A percentile compares a stretch with the other conserved stretches of the same genome.
Conservation (phyloP, 2,329 filamentous ascomycete genomes). For the Sporothrix globosa region DNA sequence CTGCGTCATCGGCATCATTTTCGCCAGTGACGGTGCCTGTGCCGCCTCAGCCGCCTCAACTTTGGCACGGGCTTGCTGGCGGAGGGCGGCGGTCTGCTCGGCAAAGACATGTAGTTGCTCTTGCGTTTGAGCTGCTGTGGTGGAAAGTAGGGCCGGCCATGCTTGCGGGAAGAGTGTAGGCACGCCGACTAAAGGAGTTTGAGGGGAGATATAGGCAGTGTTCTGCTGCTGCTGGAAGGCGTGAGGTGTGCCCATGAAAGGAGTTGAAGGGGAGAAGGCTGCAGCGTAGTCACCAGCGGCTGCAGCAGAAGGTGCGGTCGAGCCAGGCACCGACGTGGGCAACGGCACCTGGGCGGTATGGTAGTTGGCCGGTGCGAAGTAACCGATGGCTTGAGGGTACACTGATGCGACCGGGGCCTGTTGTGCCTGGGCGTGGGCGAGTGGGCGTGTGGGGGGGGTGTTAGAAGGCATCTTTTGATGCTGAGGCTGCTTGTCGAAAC, state of each 20-base stretch:
- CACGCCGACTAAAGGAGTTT: background rate
- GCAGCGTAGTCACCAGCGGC: conserved; percentile 17
- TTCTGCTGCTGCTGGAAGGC: background rate
- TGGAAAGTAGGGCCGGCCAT: background rate
- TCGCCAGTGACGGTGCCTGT: background rate
- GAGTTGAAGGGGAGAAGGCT: background rate
- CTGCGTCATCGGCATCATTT: background rate
- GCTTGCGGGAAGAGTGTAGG: background rate
- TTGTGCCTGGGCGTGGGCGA: background rate
- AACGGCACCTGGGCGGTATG: conserved; percentile 10
- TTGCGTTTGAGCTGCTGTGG: background rate
- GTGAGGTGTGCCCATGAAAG: conserved; percentile 1
- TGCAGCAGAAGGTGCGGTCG: background rate
- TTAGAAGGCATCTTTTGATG: background rate
- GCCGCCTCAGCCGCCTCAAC: background rate
- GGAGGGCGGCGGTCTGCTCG: background rate
- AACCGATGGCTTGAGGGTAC: conserved; percentile 24
- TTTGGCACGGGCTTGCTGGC: conserved; percentile 8
- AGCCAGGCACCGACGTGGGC: background rate
- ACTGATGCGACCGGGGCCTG: background rate
- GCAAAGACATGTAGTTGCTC: conserved; percentile 7
- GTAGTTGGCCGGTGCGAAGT: background rate
- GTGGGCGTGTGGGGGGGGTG: background rate
- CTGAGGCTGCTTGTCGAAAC: background rate
- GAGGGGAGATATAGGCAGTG: background rate